Base-by-base conservation (phyloP, 2,329 filamentous ascomycete species). In the Stachybotrys elegans region DNA sequence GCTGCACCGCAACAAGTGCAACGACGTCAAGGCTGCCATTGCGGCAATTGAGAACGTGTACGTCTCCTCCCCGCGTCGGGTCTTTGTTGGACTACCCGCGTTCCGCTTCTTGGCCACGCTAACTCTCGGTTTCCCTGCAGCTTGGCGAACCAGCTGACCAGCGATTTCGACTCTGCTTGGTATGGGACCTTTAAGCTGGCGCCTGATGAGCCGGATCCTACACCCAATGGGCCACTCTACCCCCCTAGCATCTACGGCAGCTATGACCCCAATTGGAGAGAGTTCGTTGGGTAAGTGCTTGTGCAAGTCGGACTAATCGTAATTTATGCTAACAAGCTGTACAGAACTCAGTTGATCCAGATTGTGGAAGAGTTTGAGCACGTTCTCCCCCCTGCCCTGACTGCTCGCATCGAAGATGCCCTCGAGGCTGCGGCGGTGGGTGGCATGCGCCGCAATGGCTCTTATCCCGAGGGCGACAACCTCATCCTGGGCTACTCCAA, bases 171-270 rank as follows among this genome's bases (percentile, higher is more conserved):
- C 16, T 64, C 67, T 6, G 57, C 65, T 5, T 69, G 66, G 67
- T 69, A 69, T 47, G 67, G 65, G 8, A 64, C 62, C 2, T 70
- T 57, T 40, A 69, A 69, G 35, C 46, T 68, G 1, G 63, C 67
- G 11, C 66, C 67, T 2, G 66, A 70, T 46, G 56, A 64, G 45
- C 66, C 64, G 16, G 56, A 59, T 42, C 67, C 66, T 4, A 65
- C 63, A 1, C 50, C 60, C 2, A 53, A 65, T 22, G 60, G 56
- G 17, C 51, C 48, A 5, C 49, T 59, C 6, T 70, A 60, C 44
- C 58, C 57, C 4, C 43, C 46, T 4, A 20, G 36, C 12, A 46
- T 48, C 8, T 50, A 50, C 31, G 46, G 34, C 7, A 37, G 46
- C 1, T 48, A 50, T 39, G 61, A 63, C 40, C 59, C 61, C 3